A percentile compares a stretch with the other conserved stretches of the same genome.
Evolutionary conservation across 2,329 filamentous ascomycete species (phyloP).

Genomic region (Aureobasidium sp.): DNA sequence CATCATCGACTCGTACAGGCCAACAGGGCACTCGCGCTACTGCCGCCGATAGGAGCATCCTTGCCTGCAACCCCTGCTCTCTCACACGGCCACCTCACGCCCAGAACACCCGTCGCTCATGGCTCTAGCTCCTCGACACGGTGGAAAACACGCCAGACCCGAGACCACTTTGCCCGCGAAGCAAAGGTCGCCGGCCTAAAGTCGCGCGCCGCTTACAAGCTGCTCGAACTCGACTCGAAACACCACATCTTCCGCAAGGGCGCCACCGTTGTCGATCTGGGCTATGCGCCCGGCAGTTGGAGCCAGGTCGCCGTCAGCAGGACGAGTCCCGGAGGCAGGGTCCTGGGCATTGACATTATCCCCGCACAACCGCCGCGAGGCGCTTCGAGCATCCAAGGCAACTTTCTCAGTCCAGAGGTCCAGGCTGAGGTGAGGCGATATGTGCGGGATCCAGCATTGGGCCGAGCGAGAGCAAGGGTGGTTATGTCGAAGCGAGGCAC

Average conservation of each 20-base stretch:
- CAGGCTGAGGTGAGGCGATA: conserved; percentile 69
- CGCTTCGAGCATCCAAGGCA: conserved; percentile 89
- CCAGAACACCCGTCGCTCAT: background rate
- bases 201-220: conserved; percentile 86
- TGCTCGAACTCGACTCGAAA: conserved; percentile 80
- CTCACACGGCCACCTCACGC: background rate
- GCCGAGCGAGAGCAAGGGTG: conserved; percentile 37
- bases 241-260: conserved; percentile 69
- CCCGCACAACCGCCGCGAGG: conserved; percentile 84
- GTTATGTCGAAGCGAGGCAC: conserved; percentile 18
- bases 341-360: conserved; percentile 90
- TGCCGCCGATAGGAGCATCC: background rate
- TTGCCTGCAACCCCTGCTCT: background rate
- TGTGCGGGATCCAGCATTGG: conserved; percentile 55
- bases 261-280: conserved; percentile 83
- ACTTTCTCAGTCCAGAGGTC: conserved; percentile 72
- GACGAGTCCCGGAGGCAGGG: conserved; percentile 65
- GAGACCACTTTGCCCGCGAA: conserved; percentile 62
- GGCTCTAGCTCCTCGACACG: conserved; percentile 52
- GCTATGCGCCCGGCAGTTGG: conserved; percentile 63
- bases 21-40: background rate
- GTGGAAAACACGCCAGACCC: conserved; percentile 74
- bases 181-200: conserved; percentile 75
- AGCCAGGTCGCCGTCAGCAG: conserved; percentile 71
- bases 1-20: background rate